These are phyloP conservation scores for Amphirosellinia nigrospora DNA, from an alignment of 495 filamentous ascomycete genomes.

Conservation along the genomic window DNA sequence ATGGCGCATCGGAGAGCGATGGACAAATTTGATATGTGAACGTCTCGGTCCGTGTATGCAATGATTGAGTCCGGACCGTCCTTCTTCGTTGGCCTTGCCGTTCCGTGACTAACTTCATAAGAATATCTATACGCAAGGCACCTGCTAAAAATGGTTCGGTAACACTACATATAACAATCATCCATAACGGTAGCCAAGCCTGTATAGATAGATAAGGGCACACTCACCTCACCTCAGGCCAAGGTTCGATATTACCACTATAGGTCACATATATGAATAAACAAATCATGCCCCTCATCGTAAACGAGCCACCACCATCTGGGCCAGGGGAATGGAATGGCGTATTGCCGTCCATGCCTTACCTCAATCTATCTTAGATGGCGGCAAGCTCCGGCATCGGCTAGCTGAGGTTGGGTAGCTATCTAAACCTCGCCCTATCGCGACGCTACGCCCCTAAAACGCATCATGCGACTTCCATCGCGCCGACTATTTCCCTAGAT, in stretches of 20 bases:
- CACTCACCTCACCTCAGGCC: constrained; percentile 5
- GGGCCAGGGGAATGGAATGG: background rate
- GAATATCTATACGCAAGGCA: background rate
- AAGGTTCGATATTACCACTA: background rate
- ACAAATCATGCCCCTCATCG: constrained; percentile 3
- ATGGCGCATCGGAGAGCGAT: background rate
- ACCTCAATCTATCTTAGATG: background rate
- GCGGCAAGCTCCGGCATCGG: constrained; percentile 16
- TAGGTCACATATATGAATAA: background rate
- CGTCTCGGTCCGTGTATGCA: background rate
- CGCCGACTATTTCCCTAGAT: constrained; percentile 11
- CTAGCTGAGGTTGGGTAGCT: background rate
- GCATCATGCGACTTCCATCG: background rate
- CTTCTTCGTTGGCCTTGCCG: background rate
- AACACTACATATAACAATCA: background rate
- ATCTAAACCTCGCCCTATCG: background rate
- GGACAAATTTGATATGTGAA: constrained; percentile 4
- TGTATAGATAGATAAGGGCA: constrained; percentile 7
- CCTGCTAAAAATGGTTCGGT: background rate
- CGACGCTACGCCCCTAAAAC: background rate
- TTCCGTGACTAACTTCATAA: background rate
- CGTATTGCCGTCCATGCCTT: background rate
- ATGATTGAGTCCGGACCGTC: background rate
- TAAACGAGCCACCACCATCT: background rate
- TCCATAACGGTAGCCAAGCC: background rate